Percentiles rank a stretch among this genome's conserved stretches.
Evolutionary conservation across 306 rosid species (phyloP).

Genomic region (Cicer cuneatum): DNA sequence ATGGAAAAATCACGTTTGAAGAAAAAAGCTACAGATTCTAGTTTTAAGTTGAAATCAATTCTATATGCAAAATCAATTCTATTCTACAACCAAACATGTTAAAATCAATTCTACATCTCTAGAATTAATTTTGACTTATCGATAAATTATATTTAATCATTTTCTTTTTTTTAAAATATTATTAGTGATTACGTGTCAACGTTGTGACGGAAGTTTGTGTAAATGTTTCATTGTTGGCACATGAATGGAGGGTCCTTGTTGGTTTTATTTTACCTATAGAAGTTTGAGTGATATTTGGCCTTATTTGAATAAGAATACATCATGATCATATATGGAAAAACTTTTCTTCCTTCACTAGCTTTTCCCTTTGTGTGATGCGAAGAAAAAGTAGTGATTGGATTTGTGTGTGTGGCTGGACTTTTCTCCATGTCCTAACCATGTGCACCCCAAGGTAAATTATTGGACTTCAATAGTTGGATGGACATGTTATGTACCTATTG

Average conservation of each 20-base stretch:
- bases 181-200: no score
- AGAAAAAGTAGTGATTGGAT: slow-evolving; percentile 37
- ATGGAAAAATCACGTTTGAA: no score
- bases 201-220: no score
- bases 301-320: slow-evolving; percentile 38
- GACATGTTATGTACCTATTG: slow-evolving; percentile 26
- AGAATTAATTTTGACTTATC: no score
- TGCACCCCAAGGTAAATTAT: slow-evolving; percentile 52
- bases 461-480: slow-evolving; percentile 42
- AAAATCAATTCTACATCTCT: no score
- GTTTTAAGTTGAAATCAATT: no score
- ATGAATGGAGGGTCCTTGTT: slow-evolving; percentile 50
- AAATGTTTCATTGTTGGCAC: slow-evolving; percentile 22
- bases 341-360: slow-evolving; percentile 22
- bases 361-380: slow-evolving; percentile 22
- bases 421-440: slow-evolving; percentile 59
- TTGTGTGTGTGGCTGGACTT: slow-evolving; percentile 30
- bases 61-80: no score
- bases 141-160: no score
- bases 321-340: slow-evolving; percentile 43
- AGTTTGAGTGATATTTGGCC: slow-evolving; percentile 45
- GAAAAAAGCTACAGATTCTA: no score
- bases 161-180: no score
- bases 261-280: slow-evolving; percentile 27
- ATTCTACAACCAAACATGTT: no score